A percentile compares a stretch with the other conserved stretches of the same genome.
These are phyloP conservation scores for Calycina herbarum DNA, from an alignment of 2,329 filamentous ascomycete genomes.

Conservation along the genomic window DNA sequence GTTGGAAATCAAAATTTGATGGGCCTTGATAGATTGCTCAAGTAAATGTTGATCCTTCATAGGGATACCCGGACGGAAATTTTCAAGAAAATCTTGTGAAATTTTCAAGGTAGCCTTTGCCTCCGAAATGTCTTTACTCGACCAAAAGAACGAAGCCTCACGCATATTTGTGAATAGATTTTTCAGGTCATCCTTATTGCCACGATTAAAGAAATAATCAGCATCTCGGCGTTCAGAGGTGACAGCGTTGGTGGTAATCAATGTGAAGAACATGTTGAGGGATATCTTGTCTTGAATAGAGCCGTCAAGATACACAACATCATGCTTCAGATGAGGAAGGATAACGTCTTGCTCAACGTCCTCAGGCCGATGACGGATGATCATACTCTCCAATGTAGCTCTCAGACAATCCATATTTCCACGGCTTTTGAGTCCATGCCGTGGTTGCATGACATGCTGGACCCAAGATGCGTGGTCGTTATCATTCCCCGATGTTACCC, in stretches of 20 bases:
- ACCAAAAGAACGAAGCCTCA: constrained; percentile 81
- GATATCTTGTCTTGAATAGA: constrained; percentile 83
- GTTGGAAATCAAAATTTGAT: constrained; percentile 59
- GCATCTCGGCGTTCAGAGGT: constrained; percentile 80
- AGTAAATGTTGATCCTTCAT: constrained; percentile 62
- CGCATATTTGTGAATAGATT: constrained; percentile 75
- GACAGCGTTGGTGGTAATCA: constrained; percentile 82
- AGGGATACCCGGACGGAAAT: constrained; percentile 59
- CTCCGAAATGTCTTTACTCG: constrained; percentile 67
- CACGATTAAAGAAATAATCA: constrained; percentile 86
- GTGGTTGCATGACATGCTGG: constrained; percentile 65
- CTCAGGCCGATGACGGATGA: constrained; percentile 75
- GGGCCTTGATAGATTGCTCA: constrained; percentile 63
- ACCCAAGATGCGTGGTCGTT: constrained; percentile 67
- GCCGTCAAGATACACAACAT: constrained; percentile 71
- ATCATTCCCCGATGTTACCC: constrained; percentile 63
- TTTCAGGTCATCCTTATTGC: constrained; percentile 65
- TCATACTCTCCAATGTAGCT: constrained; percentile 72
- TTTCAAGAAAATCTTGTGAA: constrained; percentile 65
- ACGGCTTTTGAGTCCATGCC: constrained; percentile 50
- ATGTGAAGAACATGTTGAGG: constrained; percentile 80
- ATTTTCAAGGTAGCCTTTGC: constrained; percentile 65
- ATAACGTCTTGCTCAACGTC: constrained; percentile 65
- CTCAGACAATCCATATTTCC: constrained; percentile 64
- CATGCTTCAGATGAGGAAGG: constrained; percentile 72